Percentiles rank a stretch among this genome's conserved stretches.
Evolutionary conservation across 179 eudicot species (phyloP).

Genomic region (Silene coronaria): DNA sequence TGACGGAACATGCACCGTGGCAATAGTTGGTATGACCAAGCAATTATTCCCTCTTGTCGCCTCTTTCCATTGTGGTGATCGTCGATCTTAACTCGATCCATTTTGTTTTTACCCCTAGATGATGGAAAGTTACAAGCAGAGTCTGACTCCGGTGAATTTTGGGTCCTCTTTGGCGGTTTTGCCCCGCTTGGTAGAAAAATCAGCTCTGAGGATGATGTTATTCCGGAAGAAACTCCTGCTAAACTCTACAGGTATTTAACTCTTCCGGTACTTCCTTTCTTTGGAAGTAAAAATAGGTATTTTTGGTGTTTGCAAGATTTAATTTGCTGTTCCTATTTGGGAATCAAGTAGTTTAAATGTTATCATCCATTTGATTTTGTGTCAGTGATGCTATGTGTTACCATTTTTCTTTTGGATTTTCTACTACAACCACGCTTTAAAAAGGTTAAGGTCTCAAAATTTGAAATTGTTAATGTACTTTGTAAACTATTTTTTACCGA

Average conservation of each 20-base stretch:
- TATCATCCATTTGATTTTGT: neutral
- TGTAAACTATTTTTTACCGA: neutral
- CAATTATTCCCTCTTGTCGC: conserved; percentile 1
- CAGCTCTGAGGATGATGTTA: conserved; percentile 68
- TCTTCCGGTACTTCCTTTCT: neutral
- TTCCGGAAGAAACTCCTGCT: conserved; percentile 71
- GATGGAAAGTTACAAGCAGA: conserved; percentile 94
- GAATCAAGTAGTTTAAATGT: neutral
- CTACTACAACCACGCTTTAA: neutral
- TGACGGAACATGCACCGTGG: conserved; percentile 70
- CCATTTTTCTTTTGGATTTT: neutral
- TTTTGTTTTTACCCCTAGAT: conserved; percentile 36
- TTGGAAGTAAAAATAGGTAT: neutral
- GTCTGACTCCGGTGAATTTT: conserved; percentile 89
- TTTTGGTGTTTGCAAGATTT: neutral
- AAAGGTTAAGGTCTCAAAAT: neutral
- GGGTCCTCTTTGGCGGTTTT: conserved; percentile 96
- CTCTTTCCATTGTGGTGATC: neutral
- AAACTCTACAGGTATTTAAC: conserved; percentile 60
- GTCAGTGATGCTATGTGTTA: neutral
- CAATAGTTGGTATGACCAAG: conserved; percentile 69
- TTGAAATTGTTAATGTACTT: neutral
- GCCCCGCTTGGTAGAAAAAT: conserved; percentile 91
- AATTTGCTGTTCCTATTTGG: neutral
- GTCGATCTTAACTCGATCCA: conserved; percentile 14